Base-by-base conservation (phyloP, 1,284 basidiomycete species). In the Blastosporella zonata region DNA sequence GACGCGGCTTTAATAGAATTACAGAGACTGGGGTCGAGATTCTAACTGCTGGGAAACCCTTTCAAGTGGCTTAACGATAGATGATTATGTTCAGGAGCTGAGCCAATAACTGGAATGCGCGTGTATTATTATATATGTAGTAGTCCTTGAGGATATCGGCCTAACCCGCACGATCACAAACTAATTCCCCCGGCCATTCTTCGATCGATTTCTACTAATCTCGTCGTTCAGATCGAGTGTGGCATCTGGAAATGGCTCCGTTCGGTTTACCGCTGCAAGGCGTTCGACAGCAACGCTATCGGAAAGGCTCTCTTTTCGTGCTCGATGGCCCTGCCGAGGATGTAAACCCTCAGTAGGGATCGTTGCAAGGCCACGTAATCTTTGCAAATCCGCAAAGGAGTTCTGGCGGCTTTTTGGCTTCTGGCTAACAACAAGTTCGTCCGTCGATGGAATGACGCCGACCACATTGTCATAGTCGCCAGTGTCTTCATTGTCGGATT, bases 21-120 rank as follows among this genome's bases (percentile, higher is more conserved):
- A 97, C 95, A 15, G 92, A 94, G 61, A 88, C 82, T 15, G 95
- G 95, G 3, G 85, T 87, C 34, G 95, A 98, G 66, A 77, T 96
- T 52, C 74, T 98, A 33, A 97, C 95, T 1, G 86, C 80, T 28
- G 79, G 76, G 37, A 56, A 53, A 70, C 70, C 62, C 62, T 65
- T 50, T 62, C 66, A 59, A 62, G 67, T 58, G 58, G 23, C 44
- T 3, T 52, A 46, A 47, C 36, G 20, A 25, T 34, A n/a, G 13
- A 8, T 37, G 8, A n/a, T n/a, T 3, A 7, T 27, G 6, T 9
- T n/a, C n/a, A n/a, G n/a, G 10, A 27, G 25, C 25, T 6, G 25
- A 27, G 25, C 25, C 25, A n/a, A n/a, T n/a, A n/a, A n/a, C n/a
- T n/a, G 25, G 6, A 10, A 37, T 21, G n/a, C 28, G 35, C 6